Conservation (phyloP, 305 asterid genomes). For the Fraxinus baroniana region DNA sequence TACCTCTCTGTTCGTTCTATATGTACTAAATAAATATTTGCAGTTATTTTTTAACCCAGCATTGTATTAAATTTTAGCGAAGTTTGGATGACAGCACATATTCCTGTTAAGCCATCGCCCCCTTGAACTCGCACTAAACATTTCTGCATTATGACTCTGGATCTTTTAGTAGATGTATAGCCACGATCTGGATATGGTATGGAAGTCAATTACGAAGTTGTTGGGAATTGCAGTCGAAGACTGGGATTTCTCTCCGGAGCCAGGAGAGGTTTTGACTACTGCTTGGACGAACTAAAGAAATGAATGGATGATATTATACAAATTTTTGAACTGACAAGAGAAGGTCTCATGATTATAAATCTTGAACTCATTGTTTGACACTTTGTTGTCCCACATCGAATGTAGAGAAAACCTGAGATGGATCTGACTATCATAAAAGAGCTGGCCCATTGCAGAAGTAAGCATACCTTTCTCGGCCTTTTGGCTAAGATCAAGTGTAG, state of each 20-base stretch:
- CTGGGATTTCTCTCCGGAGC: neutral
- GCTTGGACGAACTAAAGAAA: neutral
- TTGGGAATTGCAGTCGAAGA: neutral
- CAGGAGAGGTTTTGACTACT: neutral
- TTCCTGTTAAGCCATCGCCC: neutral
- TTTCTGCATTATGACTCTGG: neutral
- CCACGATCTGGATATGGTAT: neutral
- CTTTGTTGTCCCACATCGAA: neutral
- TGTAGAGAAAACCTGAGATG: neutral
- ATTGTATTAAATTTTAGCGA: neutral
- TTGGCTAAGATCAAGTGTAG: slow-evolving; percentile 99
- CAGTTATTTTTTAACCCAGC: neutral
- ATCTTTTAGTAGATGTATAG: neutral
- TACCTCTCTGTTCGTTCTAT: neutral
- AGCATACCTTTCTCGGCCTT: slow-evolving; percentile 98
- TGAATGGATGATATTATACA: neutral
- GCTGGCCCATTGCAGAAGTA: neutral
- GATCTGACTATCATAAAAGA: neutral
- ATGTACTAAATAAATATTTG: too few species aligned
- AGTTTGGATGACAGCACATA: neutral
- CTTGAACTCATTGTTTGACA: neutral
- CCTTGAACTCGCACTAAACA: neutral
- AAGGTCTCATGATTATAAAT: neutral
- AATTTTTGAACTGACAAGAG: neutral
- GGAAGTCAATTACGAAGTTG: neutral